These are phyloP conservation scores for Penicillium riverlandense DNA, from an alignment of 495 filamentous ascomycete genomes.

Conservation along the genomic window DNA sequence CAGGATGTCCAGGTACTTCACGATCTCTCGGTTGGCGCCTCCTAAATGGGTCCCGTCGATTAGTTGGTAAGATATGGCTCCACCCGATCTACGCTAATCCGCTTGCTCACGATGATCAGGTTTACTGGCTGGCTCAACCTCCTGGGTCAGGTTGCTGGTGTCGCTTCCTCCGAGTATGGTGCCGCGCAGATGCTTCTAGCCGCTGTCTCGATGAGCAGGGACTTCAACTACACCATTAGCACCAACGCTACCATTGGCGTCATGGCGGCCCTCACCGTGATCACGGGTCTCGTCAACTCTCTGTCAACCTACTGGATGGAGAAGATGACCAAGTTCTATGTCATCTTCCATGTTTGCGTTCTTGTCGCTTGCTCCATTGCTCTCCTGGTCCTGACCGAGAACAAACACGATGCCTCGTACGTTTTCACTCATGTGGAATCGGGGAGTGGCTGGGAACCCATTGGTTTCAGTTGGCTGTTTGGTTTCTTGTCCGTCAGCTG, in stretches of 20 bases:
- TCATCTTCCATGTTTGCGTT: slow-evolving; percentile 57
- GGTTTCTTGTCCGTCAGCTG: slow-evolving; percentile 63
- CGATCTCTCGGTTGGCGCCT: slow-evolving; percentile 34
- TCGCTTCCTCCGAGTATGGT: slow-evolving; percentile 61
- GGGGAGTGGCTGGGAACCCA: slow-evolving; percentile 53
- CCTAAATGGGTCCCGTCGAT: slow-evolving; percentile 31
- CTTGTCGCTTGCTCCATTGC: slow-evolving; percentile 51
- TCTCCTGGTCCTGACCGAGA: slow-evolving; percentile 49
- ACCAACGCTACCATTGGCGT: slow-evolving; percentile 48
- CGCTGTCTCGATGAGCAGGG: slow-evolving; percentile 53
- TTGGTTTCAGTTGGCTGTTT: slow-evolving; percentile 62
- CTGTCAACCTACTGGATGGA: slow-evolving; percentile 55
- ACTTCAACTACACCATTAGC: slow-evolving; percentile 48
- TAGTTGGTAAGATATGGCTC: slow-evolving; percentile 19
- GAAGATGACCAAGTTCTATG: slow-evolving; percentile 57
- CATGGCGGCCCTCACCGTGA: slow-evolving; percentile 51
- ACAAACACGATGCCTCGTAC: slow-evolving; percentile 53
- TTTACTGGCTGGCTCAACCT: slow-evolving; percentile 61
- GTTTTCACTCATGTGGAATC: slow-evolving; percentile 57
- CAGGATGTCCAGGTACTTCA: slow-evolving; percentile 27
- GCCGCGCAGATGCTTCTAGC: slow-evolving; percentile 62
- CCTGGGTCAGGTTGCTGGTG: slow-evolving; percentile 56
- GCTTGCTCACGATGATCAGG: slow-evolving; percentile 1
- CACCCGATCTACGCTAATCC: too few species aligned
- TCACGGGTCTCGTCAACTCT: slow-evolving; percentile 51